Conservation (phyloP, 2,329 filamentous ascomycete genomes). For the Hymenoscyphus salicellus region DNA sequence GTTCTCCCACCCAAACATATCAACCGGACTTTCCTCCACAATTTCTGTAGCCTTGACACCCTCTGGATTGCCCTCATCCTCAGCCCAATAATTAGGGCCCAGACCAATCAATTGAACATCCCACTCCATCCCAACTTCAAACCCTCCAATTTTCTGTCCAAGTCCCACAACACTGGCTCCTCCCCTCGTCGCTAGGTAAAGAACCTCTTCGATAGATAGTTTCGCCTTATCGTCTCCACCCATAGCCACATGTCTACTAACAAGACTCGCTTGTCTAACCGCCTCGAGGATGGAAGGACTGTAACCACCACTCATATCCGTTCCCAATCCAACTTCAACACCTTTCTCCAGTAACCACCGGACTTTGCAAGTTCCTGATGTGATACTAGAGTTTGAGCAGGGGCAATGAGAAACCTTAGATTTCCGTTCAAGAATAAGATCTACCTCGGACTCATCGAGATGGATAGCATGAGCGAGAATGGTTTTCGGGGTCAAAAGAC, state of each 20-base stretch:
- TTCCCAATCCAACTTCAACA: conserved; percentile 80
- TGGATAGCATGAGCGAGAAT: conserved; percentile 86
- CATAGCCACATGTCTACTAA: conserved; percentile 70
- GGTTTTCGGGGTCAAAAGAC: conserved; percentile 67
- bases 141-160: conserved; percentile 68
- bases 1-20: conserved; percentile 88
- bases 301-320: conserved; percentile 88
- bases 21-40: conserved; percentile 61
- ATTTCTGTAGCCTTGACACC: not conserved
- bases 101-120: conserved; percentile 83
- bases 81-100: conserved; percentile 41
- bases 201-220: conserved; percentile 77
- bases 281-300: conserved; percentile 77
- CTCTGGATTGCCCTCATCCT: conserved; percentile 35
- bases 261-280: conserved; percentile 76
- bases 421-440: conserved; percentile 57
- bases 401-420: conserved; percentile 82
- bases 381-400: conserved; percentile 78
- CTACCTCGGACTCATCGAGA: conserved; percentile 63
- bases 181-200: conserved; percentile 85
- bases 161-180: conserved; percentile 80
- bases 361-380: conserved; percentile 74
- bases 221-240: conserved; percentile 51
- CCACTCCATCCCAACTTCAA: conserved; percentile 83
- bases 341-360: conserved; percentile 70